These are phyloP conservation scores for Boletus huronensis DNA, from an alignment of 768 basidiomycete genomes.

Conservation along the genomic window DNA sequence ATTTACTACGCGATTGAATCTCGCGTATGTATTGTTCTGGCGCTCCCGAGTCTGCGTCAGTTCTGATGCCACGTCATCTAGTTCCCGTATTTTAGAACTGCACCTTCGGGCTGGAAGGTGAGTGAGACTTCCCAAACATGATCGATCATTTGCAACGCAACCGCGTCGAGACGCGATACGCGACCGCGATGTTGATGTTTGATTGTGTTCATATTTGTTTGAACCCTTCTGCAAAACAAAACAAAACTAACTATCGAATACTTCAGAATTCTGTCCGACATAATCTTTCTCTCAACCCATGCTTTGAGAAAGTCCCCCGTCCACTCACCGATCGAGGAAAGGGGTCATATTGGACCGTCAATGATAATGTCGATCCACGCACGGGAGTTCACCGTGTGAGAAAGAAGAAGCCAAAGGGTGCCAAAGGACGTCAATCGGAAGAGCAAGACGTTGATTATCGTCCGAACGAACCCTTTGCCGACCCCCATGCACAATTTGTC, in stretches of 20 bases:
- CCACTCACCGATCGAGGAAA: constrained; percentile 89
- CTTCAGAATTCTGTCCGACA: constrained; percentile 84
- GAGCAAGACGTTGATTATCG: constrained; percentile 67
- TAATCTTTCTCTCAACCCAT: constrained; percentile 86
- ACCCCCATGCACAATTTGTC: constrained; percentile 55
- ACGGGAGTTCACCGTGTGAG: constrained; percentile 86
- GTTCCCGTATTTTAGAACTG: constrained; percentile 88
- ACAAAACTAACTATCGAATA: constrained; percentile 21
- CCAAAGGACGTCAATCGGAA: constrained; percentile 46
- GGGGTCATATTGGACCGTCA: constrained; percentile 90
- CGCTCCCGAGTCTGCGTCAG: neutral
- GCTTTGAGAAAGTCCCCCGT: constrained; percentile 89
- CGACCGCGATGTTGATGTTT: constrained; percentile 64
- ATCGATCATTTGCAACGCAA: neutral
- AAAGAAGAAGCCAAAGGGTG: constrained; percentile 76
- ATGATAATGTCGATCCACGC: constrained; percentile 84
- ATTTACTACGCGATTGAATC: constrained; percentile 92
- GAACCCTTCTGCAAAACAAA: constrained; percentile 29
- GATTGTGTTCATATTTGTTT: constrained; percentile 61
- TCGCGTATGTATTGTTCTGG: constrained; percentile 49
- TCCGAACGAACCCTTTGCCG: constrained; percentile 53
- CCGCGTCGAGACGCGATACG: constrained; percentile 27
- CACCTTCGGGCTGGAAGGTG: constrained; percentile 91
- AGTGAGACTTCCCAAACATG: constrained; percentile 27
- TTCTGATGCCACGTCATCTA: constrained; percentile 30